These are phyloP conservation scores for Discostella stelligera DNA, from an alignment of 352 stramenopile species.

Conservation along the genomic window DNA sequence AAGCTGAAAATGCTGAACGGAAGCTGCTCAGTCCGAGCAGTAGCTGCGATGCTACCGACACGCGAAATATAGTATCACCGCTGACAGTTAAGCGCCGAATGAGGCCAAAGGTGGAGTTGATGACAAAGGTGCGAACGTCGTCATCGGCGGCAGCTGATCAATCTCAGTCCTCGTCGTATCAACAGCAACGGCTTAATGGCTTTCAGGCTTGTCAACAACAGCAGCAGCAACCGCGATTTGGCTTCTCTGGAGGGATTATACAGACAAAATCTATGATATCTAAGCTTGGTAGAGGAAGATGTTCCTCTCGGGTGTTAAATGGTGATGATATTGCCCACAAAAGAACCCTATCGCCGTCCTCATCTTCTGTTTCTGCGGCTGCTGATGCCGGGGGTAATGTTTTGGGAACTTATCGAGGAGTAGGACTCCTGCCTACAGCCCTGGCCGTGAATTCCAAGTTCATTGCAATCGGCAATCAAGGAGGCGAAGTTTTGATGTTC, in stretches of 20 bases:
- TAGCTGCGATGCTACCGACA: slow-evolving; percentile 49
- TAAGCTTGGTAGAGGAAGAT: neutral
- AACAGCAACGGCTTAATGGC: slow-evolving; percentile 6
- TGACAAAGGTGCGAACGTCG: slow-evolving; percentile 37
- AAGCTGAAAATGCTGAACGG: slow-evolving; percentile 8
- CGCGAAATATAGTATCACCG: slow-evolving; percentile 70
- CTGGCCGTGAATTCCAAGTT: slow-evolving; percentile 95
- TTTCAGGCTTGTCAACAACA: slow-evolving; percentile 18
- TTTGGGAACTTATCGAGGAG: neutral
- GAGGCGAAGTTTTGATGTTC: slow-evolving; percentile 92
- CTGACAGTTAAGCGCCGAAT: slow-evolving; percentile 75
- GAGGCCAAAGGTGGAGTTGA: slow-evolving; percentile 69
- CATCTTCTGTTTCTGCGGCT: neutral
- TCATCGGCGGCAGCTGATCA: slow-evolving; percentile 2
- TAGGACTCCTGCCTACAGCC: slow-evolving; percentile 83
- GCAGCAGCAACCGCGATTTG: slow-evolving; percentile 44
- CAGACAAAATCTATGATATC: slow-evolving; percentile 57
- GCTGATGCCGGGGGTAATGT: neutral
- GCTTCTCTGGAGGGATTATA: slow-evolving; percentile 67
- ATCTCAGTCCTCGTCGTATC: neutral
- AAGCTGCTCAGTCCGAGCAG: slow-evolving; percentile 36
- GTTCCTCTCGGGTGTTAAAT: neutral
- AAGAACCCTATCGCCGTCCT: neutral
- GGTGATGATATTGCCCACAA: neutral
- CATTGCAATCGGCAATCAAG: slow-evolving; percentile 94